Evolutionary conservation across 2,329 filamentous ascomycete genomes (phyloP).

Genomic region (Pseudocercospora pini-densiflorae): DNA sequence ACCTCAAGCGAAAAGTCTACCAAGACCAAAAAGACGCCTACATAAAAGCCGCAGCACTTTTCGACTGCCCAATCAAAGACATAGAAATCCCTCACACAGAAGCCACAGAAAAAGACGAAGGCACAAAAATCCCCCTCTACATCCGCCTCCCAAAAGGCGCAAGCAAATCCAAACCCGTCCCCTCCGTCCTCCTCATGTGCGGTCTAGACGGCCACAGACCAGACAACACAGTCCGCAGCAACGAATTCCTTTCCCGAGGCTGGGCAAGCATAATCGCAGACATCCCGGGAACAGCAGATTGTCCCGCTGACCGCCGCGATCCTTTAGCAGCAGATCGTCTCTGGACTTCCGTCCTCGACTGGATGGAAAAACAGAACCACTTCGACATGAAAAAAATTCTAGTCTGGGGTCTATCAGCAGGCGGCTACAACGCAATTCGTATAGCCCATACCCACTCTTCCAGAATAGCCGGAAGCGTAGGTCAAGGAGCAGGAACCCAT

Average conservation of each 20-base stretch:
- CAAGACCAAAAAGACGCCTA: constrained; percentile 44
- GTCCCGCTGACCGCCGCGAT: constrained; percentile 66
- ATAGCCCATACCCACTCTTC: constrained; percentile 69
- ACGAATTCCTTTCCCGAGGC: constrained; percentile 66
- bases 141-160: constrained; percentile 42
- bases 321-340: constrained; percentile 64
- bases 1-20: constrained; percentile 41
- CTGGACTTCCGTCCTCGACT: constrained; percentile 66
- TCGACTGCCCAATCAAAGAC: constrained; percentile 45
- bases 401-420: constrained; percentile 68
- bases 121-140: constrained; percentile 46
- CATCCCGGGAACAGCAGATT: constrained; percentile 66
- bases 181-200: constrained; percentile 62
- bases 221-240: constrained; percentile 63
- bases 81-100: constrained; percentile 46
- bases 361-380: constrained; percentile 56
- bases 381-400: constrained; percentile 64
- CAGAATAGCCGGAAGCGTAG: constrained; percentile 60
- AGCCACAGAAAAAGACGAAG: constrained; percentile 40
- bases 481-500: constrained; percentile 67
- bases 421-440: constrained; percentile 69
- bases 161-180: constrained; percentile 42
- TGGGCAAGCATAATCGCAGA: constrained; percentile 66
- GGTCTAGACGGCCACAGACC: constrained; percentile 67
- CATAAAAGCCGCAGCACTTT: constrained; percentile 41